Evolutionary conservation across 108 stramenopile genomes (phyloP), one percentile per base, ranked within the genome.

Genomic region (Fistulifera pelliculosa): DNA sequence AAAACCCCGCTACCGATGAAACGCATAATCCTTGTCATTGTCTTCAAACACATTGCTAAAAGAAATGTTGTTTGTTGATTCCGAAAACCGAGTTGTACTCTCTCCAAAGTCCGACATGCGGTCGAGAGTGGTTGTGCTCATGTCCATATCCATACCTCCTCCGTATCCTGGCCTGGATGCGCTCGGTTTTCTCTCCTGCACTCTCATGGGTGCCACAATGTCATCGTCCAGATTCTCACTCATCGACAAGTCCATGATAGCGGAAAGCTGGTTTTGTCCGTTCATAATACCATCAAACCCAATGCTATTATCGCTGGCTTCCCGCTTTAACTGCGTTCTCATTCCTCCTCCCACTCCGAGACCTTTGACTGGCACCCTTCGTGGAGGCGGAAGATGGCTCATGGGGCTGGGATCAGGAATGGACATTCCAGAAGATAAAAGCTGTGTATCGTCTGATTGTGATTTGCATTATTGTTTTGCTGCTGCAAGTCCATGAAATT

Each of bases 191-290:
- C 26, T 49, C 45, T 26, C 27, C 14, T 18, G 50, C 52, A 27
- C 10, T 45, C 19, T 17, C 44, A 45, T 45, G 4, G 16, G 19
- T 11, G 19, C 44, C 44, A 45, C 44, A 11, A 21, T 21, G 21
- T 45, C 44, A 11, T 45, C 44, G 19, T 19, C 69, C 24, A 60
- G 43, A 65, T 70, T 67, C 25, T 71, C 64, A 14, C 64, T 65
- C 6, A 70, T 50, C 6, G 76, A 77, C 60, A 74, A 58, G 38
- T 69, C 70, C 68, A 69, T 77, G 43, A 54, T 60, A 7, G 75
- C 71, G 28, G 64, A 31, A 27, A 52, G 40, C 11, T 45, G 44
- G 11, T 45, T 21, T 11, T 45, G 44, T 12, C 53, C 31, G 53
- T 31, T 19, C 18, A 54, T 35, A 24, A 57, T 40, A 10, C 23